Conservation (phyloP, 805 yeast species). For the Wickerhamiella hasegawae region DNA sequence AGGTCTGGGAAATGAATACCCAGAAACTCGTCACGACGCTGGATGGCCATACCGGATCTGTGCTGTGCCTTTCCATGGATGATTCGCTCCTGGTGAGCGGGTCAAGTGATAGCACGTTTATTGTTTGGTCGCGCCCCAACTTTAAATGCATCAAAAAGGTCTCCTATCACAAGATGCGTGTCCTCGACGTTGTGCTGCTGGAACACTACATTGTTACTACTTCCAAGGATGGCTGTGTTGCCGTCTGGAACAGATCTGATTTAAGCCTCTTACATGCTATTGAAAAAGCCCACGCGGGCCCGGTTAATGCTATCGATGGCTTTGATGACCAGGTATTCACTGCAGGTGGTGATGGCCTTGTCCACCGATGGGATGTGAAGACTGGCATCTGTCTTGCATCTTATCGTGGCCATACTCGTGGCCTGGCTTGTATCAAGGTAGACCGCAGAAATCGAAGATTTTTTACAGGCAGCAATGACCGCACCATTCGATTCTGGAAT, state of each 20-base stretch:
- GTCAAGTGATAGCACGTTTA: slow-evolving; percentile 5
- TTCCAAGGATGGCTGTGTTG: slow-evolving; percentile 21
- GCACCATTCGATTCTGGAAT: slow-evolving; percentile 88
- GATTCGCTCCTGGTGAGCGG: slow-evolving; percentile 5
- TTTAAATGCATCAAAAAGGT: slow-evolving; percentile 67
- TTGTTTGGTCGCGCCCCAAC: slow-evolving; percentile 72
- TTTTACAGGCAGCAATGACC: slow-evolving; percentile 77
- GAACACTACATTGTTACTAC: slow-evolving; percentile 18
- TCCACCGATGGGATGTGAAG: slow-evolving; percentile 66
- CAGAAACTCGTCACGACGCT: slow-evolving; percentile 11
- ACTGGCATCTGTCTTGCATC: slow-evolving; percentile 55
- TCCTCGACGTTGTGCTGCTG: slow-evolving; percentile 81
- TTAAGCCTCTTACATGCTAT: slow-evolving; percentile 11
- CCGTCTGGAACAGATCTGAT: slow-evolving; percentile 17
- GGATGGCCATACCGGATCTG: slow-evolving; percentile 7
- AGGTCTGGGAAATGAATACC: slow-evolving; percentile 21
- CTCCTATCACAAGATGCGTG: slow-evolving; percentile 89
- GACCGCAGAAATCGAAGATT: slow-evolving; percentile 54
- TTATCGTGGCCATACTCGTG: slow-evolving; percentile 64
- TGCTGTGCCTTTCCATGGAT: slow-evolving; percentile 7
- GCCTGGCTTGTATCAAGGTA: slow-evolving; percentile 70
- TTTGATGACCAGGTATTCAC: slow-evolving; percentile 16
- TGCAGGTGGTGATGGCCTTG: slow-evolving; percentile 54
- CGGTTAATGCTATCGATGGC: slow-evolving; percentile 23
- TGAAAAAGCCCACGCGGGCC: slow-evolving; percentile 18